Conservation (phyloP, 2,329 filamentous ascomycete species). For the Zymoseptoria brevis region DNA sequence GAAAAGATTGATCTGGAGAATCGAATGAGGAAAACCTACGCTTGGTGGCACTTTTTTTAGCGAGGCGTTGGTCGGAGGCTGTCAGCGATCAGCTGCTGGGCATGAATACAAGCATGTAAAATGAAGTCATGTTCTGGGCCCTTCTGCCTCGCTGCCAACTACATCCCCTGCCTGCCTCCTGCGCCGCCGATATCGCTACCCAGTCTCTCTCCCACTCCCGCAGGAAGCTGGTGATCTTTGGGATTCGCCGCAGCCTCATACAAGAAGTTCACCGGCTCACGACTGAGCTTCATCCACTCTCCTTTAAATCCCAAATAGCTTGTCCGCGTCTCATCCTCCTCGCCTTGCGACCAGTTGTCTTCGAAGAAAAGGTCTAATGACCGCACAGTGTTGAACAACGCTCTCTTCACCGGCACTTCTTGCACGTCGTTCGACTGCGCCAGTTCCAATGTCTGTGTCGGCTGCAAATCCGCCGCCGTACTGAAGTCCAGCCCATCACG, state of each 20-base stretch:
- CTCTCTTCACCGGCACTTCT: constrained; percentile 80
- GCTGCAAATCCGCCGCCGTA: constrained; percentile 49
- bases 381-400: constrained; percentile 78
- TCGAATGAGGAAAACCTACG: not conserved
- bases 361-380: constrained; percentile 79
- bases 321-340: constrained; percentile 70
- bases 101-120: not conserved
- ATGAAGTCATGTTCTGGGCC: not conserved
- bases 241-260: constrained; percentile 95
- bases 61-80: not conserved
- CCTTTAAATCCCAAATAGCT: constrained; percentile 89
- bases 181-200: constrained; percentile 28
- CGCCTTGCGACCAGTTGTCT: constrained; percentile 72
- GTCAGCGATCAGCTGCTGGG: not conserved
- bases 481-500: constrained; percentile 78
- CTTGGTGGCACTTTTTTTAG: not conserved
- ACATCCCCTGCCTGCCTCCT: constrained; percentile 13
- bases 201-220: constrained; percentile 29
- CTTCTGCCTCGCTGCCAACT: not conserved
- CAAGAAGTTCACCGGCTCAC: constrained; percentile 74
- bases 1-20: not conserved
- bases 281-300: constrained; percentile 80
- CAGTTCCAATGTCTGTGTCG: constrained; percentile 70
- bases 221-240: constrained; percentile 61
- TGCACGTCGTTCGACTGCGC: constrained; percentile 73